Conservation (phyloP, 805 yeast species). For the Kodamaea kaohsiungensis region DNA sequence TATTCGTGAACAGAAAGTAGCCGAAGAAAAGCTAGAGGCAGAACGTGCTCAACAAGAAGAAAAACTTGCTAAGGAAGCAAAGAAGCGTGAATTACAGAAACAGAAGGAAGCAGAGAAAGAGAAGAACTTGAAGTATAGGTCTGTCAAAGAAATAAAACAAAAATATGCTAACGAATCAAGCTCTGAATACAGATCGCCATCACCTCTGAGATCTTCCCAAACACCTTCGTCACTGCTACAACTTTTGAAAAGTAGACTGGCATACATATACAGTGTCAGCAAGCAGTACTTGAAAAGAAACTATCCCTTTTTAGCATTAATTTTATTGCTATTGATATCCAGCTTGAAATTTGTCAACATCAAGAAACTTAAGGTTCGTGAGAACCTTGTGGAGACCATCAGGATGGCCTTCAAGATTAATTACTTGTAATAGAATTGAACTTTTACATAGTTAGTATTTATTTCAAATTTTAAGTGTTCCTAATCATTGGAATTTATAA, state of each 20-base stretch:
- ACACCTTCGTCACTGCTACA: conserved; percentile 3
- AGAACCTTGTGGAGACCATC: conserved; percentile 35
- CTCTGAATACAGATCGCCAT: conserved; percentile 3
- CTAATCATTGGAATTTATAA: too few relatives aligned
- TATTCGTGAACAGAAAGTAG: conserved; percentile 15
- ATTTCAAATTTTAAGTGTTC: too few relatives aligned
- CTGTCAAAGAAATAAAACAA: conserved; percentile 30
- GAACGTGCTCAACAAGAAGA: conserved; percentile 25
- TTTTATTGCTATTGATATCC: conserved; percentile 20
- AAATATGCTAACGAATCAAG: conserved; percentile 12
- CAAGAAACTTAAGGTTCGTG: conserved; percentile 28
- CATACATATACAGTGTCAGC: conserved; percentile 19
- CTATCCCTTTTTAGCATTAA: conserved; percentile 27
- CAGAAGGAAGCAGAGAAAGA: conserved; percentile 17
- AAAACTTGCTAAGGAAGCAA: conserved; percentile 17
- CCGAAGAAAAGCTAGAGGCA: conserved; percentile 15
- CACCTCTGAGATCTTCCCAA: conserved; percentile 1
- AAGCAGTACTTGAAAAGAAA: conserved; percentile 27
- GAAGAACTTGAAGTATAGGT: conserved; percentile 29
- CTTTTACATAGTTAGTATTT: too few relatives aligned
- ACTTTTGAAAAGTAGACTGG: conserved; percentile 17
- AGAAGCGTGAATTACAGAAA: conserved; percentile 18
- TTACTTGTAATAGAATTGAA: conserved; percentile 25
- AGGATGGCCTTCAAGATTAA: conserved; percentile 47
- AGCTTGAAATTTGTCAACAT: conserved; percentile 22